Evolutionary conservation across 352 stramenopile genomes (phyloP).

Genomic region (Phytophthora agathidicida): DNA sequence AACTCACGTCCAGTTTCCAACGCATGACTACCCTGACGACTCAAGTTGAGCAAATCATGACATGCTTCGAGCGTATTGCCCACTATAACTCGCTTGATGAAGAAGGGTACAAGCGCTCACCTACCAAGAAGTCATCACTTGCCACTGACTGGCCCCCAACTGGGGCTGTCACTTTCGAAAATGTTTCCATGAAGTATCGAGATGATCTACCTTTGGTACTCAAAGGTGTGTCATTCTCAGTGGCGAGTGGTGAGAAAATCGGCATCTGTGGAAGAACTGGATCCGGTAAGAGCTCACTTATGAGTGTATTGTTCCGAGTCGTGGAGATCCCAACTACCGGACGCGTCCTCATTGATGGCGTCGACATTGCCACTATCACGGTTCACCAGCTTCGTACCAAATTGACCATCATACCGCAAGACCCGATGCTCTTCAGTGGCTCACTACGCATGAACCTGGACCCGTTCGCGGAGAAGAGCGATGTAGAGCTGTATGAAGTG

Average conservation of each 20-base stretch:
- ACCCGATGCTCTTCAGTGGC: constrained; percentile 92
- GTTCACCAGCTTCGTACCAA: constrained; percentile 38
- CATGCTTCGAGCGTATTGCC: constrained; percentile 45
- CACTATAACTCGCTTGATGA: constrained; percentile 47
- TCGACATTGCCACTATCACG: constrained; percentile 62
- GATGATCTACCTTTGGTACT: constrained; percentile 52
- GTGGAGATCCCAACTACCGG: constrained; percentile 45
- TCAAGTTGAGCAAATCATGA: constrained; percentile 64
- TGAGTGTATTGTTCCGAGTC: constrained; percentile 53
- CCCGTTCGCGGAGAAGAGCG: constrained; percentile 75
- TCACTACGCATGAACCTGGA: constrained; percentile 92
- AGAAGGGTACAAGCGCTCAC: constrained; percentile 33
- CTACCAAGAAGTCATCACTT: constrained; percentile 12
- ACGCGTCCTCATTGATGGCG: constrained; percentile 83
- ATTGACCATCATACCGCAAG: constrained; percentile 80
- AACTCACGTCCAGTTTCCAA: constrained; percentile 54
- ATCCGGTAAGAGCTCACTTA: constrained; percentile 51
- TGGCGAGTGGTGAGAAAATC: constrained; percentile 86
- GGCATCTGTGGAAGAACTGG: constrained; percentile 58
- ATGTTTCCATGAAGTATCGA: constrained; percentile 56
- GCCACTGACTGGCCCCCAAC: constrained; percentile 38
- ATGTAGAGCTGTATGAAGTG: constrained; percentile 55
- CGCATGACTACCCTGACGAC: constrained; percentile 34
- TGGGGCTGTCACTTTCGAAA: constrained; percentile 47
- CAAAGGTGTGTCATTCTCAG: constrained; percentile 39